These are phyloP conservation scores for Glomus cerebriforme DNA, from an alignment of 192 early-diverging fungal genomes.

Conservation along the genomic window DNA sequence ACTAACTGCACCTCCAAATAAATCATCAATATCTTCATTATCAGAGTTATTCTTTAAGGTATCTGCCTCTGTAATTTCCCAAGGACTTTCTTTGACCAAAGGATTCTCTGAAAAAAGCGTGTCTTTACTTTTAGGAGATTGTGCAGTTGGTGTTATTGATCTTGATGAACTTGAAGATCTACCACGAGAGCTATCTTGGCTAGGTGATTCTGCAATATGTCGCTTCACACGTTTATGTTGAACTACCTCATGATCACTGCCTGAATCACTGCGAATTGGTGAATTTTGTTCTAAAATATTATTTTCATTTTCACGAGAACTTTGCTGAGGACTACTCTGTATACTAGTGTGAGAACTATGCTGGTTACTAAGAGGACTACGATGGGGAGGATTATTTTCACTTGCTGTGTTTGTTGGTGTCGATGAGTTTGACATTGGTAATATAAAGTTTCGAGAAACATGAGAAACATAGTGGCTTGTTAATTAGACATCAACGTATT, in stretches of 20 bases:
- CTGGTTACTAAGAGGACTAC: background rate
- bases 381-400: background rate
- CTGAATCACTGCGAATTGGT: background rate
- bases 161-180: background rate
- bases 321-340: background rate
- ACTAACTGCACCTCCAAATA: slow-evolving; percentile 17
- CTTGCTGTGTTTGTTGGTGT: background rate
- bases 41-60: background rate
- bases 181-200: background rate
- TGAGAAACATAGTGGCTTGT: too few relatives aligned
- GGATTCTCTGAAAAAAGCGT: background rate
- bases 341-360: background rate
- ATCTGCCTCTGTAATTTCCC: background rate
- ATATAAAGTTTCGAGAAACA: too few relatives aligned
- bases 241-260: background rate
- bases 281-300: background rate
- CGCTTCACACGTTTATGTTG: background rate
- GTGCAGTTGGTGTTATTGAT: background rate
- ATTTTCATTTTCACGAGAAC: background rate
- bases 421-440: background rate
- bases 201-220: background rate
- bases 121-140: background rate
- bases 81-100: background rate
- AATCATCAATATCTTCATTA: background rate
- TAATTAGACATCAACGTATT: too few relatives aligned